Evolutionary conservation across 768 basidiomycete genomes (phyloP).

Genomic region (Xerocomellus amylosporus): DNA sequence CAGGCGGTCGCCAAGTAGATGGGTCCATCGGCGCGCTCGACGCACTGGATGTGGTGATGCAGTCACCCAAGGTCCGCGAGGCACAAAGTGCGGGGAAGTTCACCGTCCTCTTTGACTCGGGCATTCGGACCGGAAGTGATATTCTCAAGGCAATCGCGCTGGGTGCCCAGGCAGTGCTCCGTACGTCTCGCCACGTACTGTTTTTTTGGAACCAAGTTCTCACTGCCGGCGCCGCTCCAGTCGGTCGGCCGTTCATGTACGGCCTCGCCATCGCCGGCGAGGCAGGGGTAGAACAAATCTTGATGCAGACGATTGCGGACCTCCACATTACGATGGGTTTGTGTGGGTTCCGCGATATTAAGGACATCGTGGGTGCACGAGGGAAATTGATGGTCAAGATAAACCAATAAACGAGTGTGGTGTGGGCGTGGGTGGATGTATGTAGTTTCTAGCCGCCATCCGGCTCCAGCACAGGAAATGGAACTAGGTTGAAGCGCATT

Average conservation of each 20-base stretch:
- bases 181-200: slow-evolving; percentile 23
- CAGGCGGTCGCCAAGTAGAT: slow-evolving; percentile 75
- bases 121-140: slow-evolving; percentile 54
- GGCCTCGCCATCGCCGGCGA: slow-evolving; percentile 48
- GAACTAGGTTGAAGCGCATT: neutral
- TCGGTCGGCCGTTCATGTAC: slow-evolving; percentile 47
- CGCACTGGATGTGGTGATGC: slow-evolving; percentile 65
- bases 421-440: neutral
- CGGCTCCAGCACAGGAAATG: neutral
- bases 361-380: slow-evolving; percentile 38
- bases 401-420: neutral
- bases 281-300: slow-evolving; percentile 46
- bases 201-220: neutral
- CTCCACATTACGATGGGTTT: slow-evolving; percentile 44
- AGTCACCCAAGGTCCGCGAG: slow-evolving; percentile 53
- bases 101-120: slow-evolving; percentile 67
- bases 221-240: neutral
- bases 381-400: slow-evolving; percentile 35
- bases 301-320: slow-evolving; percentile 44
- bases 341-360: slow-evolving; percentile 36
- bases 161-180: slow-evolving; percentile 52
- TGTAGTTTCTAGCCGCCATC: neutral
- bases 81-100: slow-evolving; percentile 61
- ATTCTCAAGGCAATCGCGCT: slow-evolving; percentile 55
- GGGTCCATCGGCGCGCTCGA: slow-evolving; percentile 73